Percentiles rank a stretch among this genome's conserved stretches.
phyloP scores from a whole-genome alignment of 176 grass and related monocot genomes.

The Ampelocalamus luodianensis region DNA sequence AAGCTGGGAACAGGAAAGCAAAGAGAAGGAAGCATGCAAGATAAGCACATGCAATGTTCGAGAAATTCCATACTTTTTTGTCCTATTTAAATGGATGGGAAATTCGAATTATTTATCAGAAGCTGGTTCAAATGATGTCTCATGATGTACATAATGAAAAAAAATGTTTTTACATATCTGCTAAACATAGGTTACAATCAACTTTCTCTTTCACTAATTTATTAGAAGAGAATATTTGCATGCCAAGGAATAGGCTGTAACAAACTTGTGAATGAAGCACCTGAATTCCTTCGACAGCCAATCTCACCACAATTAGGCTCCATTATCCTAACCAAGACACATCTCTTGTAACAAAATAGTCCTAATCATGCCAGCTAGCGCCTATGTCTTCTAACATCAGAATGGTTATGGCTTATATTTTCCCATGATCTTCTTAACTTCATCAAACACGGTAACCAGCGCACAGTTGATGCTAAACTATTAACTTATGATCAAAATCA shows the following conservation, averaged over 20 bases:
- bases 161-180: background rate
- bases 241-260: constrained; percentile 47
- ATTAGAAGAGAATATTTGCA: constrained; percentile 42
- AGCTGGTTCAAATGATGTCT: background rate
- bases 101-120: constrained; percentile 23
- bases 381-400: constrained; percentile 19
- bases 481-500: background rate
- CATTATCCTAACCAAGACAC: constrained; percentile 43
- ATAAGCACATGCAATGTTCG: constrained; percentile 51
- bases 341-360: constrained; percentile 38
- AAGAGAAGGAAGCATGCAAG: constrained; percentile 43
- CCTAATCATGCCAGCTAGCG: constrained; percentile 41
- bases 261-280: constrained; percentile 30
- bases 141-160: background rate
- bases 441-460: background rate
- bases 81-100: constrained; percentile 27
- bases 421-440: background rate
- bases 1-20: constrained; percentile 46
- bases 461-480: background rate
- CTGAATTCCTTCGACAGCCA: constrained; percentile 36
- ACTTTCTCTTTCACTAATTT: constrained; percentile 36
- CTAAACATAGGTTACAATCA: constrained; percentile 15
- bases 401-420: constrained; percentile 29
- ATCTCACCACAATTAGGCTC: constrained; percentile 46
- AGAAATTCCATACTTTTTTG: constrained; percentile 21